Evolutionary conservation across 2,329 filamentous ascomycete species (phyloP).

Genomic region (Cercospora zeae-maydis): DNA sequence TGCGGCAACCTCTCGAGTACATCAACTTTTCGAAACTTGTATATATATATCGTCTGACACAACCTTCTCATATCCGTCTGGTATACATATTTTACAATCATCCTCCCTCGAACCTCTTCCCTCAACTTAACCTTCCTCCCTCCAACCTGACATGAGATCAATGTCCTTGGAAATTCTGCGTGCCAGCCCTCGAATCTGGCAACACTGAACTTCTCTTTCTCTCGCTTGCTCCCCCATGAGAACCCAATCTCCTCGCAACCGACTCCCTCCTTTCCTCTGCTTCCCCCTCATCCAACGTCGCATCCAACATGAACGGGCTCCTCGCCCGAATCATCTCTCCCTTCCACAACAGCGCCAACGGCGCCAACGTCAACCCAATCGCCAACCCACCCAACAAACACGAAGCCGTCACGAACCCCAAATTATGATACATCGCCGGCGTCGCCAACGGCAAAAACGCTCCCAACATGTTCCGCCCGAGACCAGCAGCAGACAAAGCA

Average conservation of each 20-base stretch:
- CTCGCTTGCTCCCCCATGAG: not conserved
- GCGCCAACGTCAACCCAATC: conserved; percentile 41
- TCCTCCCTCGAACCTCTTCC: not conserved
- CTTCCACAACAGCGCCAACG: conserved; percentile 38
- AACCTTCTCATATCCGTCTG: not conserved
- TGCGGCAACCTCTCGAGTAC: too few relatives aligned
- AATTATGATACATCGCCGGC: conserved; percentile 42
- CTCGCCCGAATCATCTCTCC: conserved; percentile 29
- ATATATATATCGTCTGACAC: too few relatives aligned
- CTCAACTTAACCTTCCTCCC: not conserved
- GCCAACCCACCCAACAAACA: conserved; percentile 44
- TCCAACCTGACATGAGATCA: not conserved
- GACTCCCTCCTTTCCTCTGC: conserved; percentile 22
- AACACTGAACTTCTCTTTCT: not conserved
- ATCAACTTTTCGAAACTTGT: too few relatives aligned
- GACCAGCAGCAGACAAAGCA: conserved; percentile 43
- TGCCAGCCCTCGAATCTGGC: not conserved
- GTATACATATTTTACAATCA: not conserved
- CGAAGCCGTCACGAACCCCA: conserved; percentile 48
- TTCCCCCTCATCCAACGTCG: conserved; percentile 29
- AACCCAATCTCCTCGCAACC: conserved; percentile 1
- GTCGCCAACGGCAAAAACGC: conserved; percentile 47
- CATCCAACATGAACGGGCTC: conserved; percentile 33
- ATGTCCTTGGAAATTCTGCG: not conserved
- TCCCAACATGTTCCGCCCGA: conserved; percentile 46